A percentile compares a stretch with the other conserved stretches of the same genome.
These are phyloP conservation scores for Claviceps sp. DNA, from an alignment of 2,329 filamentous ascomycete species.

Conservation along the genomic window DNA sequence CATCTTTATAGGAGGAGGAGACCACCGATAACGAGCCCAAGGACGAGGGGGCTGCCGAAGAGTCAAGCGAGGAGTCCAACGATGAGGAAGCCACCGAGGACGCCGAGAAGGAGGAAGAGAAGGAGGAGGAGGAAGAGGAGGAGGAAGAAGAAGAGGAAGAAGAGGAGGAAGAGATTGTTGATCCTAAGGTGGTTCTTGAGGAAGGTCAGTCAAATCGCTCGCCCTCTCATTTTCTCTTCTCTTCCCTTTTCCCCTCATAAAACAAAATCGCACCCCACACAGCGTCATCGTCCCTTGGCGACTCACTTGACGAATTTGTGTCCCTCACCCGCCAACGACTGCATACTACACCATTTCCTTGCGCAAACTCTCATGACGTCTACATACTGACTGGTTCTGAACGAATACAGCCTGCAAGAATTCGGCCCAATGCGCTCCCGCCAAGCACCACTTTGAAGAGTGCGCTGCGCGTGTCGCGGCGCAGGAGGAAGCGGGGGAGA, in stretches of 20 bases:
- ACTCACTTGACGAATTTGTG: not conserved
- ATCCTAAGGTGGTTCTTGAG: conserved; percentile 78
- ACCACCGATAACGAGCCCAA: conserved; percentile 42
- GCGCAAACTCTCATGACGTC: not conserved
- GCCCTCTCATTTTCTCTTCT: not conserved
- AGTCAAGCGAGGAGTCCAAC: conserved; percentile 12
- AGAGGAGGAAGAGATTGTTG: conserved; percentile 70
- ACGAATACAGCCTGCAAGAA: conserved; percentile 65
- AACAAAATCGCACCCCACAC: not conserved
- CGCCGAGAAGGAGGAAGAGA: conserved; percentile 35
- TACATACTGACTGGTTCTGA: conserved; percentile 10
- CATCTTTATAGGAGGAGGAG: conserved; percentile 21
- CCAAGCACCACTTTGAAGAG: conserved; percentile 97
- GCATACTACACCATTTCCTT: not conserved
- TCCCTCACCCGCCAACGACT: not conserved
- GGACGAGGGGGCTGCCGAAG: conserved; percentile 15
- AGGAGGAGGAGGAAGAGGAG: conserved; percentile 41
- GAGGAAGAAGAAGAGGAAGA: conserved; percentile 63
- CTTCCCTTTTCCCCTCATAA: too few species aligned
- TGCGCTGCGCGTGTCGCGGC: conserved; percentile 79
- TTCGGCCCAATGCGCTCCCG: conserved; percentile 68
- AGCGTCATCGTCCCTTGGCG: conserved; percentile 1
- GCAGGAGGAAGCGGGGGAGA: conserved; percentile 54
- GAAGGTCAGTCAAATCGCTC: conserved; percentile 58
- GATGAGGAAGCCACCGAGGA: conserved; percentile 27